phyloP scores from a whole-genome alignment of 768 basidiomycete genomes.

The Filobasidium wieringae region DNA sequence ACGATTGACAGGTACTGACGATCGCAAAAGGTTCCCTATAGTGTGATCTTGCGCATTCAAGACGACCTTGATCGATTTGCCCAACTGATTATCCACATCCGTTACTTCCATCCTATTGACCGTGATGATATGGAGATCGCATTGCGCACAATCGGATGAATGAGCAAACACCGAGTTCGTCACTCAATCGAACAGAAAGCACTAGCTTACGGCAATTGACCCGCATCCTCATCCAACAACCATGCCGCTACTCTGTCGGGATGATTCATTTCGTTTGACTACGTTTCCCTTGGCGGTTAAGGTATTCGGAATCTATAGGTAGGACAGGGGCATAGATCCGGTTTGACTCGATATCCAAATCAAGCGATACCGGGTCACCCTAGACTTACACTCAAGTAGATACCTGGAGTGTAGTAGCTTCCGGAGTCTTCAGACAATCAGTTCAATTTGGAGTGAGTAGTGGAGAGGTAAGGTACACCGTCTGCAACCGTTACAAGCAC shows the following conservation, averaged over 20 bases:
- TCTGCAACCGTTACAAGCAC: too few relatives aligned
- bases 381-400: too few relatives aligned
- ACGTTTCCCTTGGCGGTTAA: too few relatives aligned
- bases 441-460: too few relatives aligned
- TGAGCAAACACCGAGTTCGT: background rate
- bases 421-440: too few relatives aligned
- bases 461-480: too few relatives aligned
- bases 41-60: slow-evolving; percentile 96
- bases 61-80: slow-evolving; percentile 90
- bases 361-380: too few relatives aligned
- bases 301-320: too few relatives aligned
- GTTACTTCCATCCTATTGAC: slow-evolving; percentile 75
- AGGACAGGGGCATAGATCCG: too few relatives aligned
- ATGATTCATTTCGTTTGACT: slow-evolving; percentile 64
- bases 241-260: slow-evolving; percentile 85
- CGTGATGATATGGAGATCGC: too few relatives aligned
- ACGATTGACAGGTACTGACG: slow-evolving; percentile 41
- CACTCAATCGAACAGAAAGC: background rate
- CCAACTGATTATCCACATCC: slow-evolving; percentile 86
- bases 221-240: slow-evolving; percentile 63
- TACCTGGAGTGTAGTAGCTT: too few relatives aligned
- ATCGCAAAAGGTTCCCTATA: slow-evolving; percentile 87
- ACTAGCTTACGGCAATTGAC: slow-evolving; percentile 74
- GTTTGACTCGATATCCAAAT: too few relatives aligned
- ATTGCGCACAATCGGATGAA: background rate